phyloP scores from a whole-genome alignment of 163 green algal genomes.

The Scenedesmus sp. region DNA sequence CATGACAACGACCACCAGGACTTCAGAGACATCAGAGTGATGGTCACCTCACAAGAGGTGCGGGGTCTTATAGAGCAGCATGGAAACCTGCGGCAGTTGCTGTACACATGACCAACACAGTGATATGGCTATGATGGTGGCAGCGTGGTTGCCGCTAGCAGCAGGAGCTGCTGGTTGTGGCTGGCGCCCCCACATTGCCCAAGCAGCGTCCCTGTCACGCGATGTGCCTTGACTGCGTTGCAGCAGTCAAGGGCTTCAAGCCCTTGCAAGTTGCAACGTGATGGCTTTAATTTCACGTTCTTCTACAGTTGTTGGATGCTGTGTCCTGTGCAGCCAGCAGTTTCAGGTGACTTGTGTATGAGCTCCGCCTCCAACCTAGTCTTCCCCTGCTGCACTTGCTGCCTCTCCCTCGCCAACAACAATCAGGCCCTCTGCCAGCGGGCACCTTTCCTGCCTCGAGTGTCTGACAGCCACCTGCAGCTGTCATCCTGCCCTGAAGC shows the following conservation, averaged over 20 bases:
- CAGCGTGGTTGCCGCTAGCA: neutral
- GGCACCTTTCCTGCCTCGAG: conserved; percentile 51
- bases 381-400: neutral
- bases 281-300: too few relatives aligned
- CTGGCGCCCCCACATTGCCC: neutral
- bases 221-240: neutral
- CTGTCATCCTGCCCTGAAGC: conserved; percentile 53
- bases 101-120: too few relatives aligned
- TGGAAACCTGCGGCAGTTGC: too few relatives aligned
- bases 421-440: conserved; percentile 51
- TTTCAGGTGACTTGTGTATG: too few relatives aligned
- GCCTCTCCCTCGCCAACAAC: neutral
- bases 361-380: too few relatives aligned
- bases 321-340: too few relatives aligned
- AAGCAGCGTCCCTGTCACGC: neutral
- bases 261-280: too few relatives aligned
- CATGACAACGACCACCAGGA: conserved; percentile 58
- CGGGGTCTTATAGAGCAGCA: too few relatives aligned
- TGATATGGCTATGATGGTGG: too few relatives aligned
- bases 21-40: conserved; percentile 59
- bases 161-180: neutral
- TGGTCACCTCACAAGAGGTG: conserved; percentile 59
- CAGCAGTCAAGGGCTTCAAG: too few relatives aligned
- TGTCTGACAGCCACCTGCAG: conserved; percentile 4
- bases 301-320: too few relatives aligned